Conservation (phyloP, 2,329 filamentous ascomycete species). For the Leptodontidium sp. region DNA sequence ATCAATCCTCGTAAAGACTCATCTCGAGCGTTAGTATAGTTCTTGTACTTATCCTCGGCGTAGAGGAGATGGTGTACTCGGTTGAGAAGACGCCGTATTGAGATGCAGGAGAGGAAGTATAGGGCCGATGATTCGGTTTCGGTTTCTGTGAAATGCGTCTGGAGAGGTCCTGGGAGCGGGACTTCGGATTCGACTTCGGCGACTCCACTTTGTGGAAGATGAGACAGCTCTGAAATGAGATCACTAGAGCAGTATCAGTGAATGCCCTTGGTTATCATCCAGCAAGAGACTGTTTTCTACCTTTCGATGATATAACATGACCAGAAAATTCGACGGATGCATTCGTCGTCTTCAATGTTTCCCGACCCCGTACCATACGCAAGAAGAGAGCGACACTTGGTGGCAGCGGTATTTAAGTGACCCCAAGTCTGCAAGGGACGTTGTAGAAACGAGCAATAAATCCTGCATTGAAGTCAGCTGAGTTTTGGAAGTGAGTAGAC, state of each 20-base stretch:
- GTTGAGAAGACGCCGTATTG: conserved; percentile 57
- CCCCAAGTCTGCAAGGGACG: conserved; percentile 61
- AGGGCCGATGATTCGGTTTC: conserved; percentile 55
- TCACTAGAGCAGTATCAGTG: conserved; percentile 48
- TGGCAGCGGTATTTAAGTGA: conserved; percentile 57
- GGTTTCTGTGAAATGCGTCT: conserved; percentile 51
- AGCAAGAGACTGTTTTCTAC: conserved; percentile 39
- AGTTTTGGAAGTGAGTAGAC: not conserved
- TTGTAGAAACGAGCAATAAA: conserved; percentile 60
- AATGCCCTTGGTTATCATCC: not conserved
- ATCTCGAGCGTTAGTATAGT: conserved; percentile 19
- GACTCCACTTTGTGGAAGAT: conserved; percentile 58
- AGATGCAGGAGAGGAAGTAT: conserved; percentile 63
- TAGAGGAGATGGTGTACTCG: conserved; percentile 59
- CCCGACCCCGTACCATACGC: conserved; percentile 51
- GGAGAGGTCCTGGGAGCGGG: conserved; percentile 56
- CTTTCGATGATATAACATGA: conserved; percentile 63
- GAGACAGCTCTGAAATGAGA: conserved; percentile 60
- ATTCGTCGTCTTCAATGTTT: conserved; percentile 54
- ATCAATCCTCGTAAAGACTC: conserved; percentile 31
- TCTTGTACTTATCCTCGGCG: conserved; percentile 48
- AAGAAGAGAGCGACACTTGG: conserved; percentile 58
- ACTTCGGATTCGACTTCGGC: conserved; percentile 60
- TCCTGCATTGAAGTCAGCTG: conserved; percentile 39
- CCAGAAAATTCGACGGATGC: conserved; percentile 61